phyloP scores from a whole-genome alignment of 306 rosid species.

The Gleditsia sinensis region DNA sequence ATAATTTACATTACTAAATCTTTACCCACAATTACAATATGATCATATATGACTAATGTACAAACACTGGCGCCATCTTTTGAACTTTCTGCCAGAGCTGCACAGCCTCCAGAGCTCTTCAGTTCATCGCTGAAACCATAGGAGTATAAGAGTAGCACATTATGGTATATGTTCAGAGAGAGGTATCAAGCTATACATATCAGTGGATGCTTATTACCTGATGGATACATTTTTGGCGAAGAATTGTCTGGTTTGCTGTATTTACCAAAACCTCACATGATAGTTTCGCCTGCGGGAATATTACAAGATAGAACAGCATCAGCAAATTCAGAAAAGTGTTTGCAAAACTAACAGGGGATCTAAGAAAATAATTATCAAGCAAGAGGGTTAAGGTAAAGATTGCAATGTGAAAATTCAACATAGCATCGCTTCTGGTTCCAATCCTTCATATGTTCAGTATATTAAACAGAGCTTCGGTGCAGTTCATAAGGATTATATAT shows the following conservation, averaged over 20 bases:
- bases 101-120: constrained; percentile 30
- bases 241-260: constrained; percentile 56
- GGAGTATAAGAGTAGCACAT: constrained; percentile 9
- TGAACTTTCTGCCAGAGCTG: constrained; percentile 12
- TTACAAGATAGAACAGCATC: not conserved
- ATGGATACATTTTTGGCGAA: constrained; percentile 49
- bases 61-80: not conserved
- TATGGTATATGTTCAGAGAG: too few species aligned
- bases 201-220: constrained; percentile 24
- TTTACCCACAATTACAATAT: not conserved
- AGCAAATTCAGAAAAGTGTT: not conserved
- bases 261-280: constrained; percentile 63
- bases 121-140: constrained; percentile 28
- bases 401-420: not conserved
- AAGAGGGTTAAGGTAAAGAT: not conserved
- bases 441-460: too few species aligned
- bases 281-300: constrained; percentile 55
- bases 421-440: too few species aligned
- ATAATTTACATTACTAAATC: constrained; percentile 11
- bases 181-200: not conserved
- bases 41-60: not conserved
- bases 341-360: not conserved
- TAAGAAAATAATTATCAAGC: not conserved
- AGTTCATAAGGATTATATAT: too few species aligned
- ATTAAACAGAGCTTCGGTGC: too few species aligned